These are phyloP conservation scores for Trichoderma sp. DNA, from an alignment of 2,329 filamentous ascomycete genomes.

Conservation along the genomic window DNA sequence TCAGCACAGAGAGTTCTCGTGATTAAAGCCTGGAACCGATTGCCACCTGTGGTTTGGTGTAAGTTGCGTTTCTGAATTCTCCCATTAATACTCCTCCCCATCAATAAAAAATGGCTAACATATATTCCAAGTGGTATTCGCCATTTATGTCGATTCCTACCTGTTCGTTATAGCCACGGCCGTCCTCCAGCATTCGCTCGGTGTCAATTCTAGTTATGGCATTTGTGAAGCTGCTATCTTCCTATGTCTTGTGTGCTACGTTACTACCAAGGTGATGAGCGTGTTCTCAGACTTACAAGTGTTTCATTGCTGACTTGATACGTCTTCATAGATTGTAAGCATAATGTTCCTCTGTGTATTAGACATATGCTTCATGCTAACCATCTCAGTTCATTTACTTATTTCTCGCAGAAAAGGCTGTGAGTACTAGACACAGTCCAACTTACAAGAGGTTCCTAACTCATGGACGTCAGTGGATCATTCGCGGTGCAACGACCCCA, in stretches of 20 bases:
- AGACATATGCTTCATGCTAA: background rate
- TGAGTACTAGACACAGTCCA: conserved; percentile 33
- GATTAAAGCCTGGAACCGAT: conserved; percentile 39
- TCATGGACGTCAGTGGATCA: conserved; percentile 47
- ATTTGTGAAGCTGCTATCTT: conserved; percentile 59
- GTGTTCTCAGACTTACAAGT: background rate
- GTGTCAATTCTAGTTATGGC: conserved; percentile 48
- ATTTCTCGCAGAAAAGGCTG: conserved; percentile 63
- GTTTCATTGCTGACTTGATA: background rate
- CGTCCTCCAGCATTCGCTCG: conserved; percentile 55
- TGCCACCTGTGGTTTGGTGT: conserved; percentile 46
- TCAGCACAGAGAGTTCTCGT: conserved; percentile 38
- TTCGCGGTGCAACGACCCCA: conserved; percentile 49
- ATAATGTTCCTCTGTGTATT: background rate
- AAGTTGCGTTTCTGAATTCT: conserved; percentile 24
- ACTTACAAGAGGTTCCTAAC: background rate
- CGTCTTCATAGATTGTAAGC: conserved; percentile 32
- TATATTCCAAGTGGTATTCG: conserved; percentile 49
- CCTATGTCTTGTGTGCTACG: conserved; percentile 59
- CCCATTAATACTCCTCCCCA: no score
- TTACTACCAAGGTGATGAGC: conserved; percentile 56
- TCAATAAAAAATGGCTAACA: background rate
- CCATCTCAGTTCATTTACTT: conserved; percentile 55
- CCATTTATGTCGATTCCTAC: conserved; percentile 59
- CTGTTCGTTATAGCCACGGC: conserved; percentile 57